Percentiles rank a stretch among this genome's conserved stretches.
Conservation (phyloP, 2,329 filamentous ascomycete genomes). For the Periconia macrospinosa region DNA sequence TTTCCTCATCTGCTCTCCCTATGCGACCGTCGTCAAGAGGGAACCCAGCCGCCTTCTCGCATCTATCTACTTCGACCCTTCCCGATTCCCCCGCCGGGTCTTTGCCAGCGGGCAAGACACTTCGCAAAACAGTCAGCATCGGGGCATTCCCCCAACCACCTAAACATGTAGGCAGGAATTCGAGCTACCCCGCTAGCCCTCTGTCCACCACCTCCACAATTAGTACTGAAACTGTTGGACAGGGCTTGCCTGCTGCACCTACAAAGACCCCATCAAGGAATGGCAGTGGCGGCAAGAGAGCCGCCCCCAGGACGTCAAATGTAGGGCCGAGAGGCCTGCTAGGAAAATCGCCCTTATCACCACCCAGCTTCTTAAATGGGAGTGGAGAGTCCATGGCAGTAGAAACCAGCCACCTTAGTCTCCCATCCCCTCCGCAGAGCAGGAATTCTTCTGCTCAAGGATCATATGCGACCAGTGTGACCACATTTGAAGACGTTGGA, state of each 20-base stretch:
- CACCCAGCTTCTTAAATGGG: constrained; percentile 77
- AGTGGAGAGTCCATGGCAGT: constrained; percentile 77
- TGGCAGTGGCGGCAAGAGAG: constrained; percentile 46
- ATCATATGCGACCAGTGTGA: constrained; percentile 85
- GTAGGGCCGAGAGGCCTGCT: constrained; percentile 34
- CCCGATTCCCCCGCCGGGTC: constrained; percentile 40
- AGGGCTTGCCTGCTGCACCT: constrained; percentile 30
- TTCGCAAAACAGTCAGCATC: constrained; percentile 90
- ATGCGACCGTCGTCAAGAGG: constrained; percentile 22
- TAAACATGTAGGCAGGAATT: constrained; percentile 61
- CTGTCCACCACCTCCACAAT: constrained; percentile 53
- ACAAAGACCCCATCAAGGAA: constrained; percentile 32
- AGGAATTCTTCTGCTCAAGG: constrained; percentile 89
- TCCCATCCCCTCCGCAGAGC: constrained; percentile 83
- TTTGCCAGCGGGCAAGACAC: constrained; percentile 59
- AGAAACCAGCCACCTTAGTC: constrained; percentile 65
- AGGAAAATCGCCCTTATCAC: constrained; percentile 47
- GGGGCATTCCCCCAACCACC: constrained; percentile 92
- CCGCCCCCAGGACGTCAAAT: constrained; percentile 50
- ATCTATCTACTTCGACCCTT: constrained; percentile 54
- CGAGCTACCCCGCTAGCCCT: constrained; percentile 63
- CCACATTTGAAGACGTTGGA: constrained; percentile 79
- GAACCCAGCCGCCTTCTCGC: constrained; percentile 36
- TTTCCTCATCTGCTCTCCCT: constrained; percentile 37
- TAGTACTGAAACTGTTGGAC: constrained; percentile 34